Percentiles rank a stretch among this genome's conserved stretches.
These are phyloP conservation scores for Euptelea pleiosperma DNA, from an alignment of 164 flowering plant species.

Conservation along the genomic window DNA sequence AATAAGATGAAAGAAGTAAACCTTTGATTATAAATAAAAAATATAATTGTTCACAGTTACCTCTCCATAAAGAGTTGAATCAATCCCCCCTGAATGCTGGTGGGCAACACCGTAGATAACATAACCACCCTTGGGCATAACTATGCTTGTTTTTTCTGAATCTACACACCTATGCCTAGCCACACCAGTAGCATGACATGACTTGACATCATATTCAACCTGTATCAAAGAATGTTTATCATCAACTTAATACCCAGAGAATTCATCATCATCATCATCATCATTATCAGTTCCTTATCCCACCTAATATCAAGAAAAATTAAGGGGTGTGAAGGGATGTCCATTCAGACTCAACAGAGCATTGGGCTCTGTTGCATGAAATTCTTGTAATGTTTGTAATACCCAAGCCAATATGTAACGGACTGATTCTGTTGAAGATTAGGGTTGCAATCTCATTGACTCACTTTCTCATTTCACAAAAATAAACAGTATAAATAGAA, in stretches of 20 bases:
- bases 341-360: no score
- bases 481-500: neutral
- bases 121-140: constrained; percentile 57
- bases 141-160: constrained; percentile 30
- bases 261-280: no score
- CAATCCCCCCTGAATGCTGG: constrained; percentile 66
- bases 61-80: constrained; percentile 59
- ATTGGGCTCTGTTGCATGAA: no score
- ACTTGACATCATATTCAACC: constrained; percentile 55
- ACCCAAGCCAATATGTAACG: no score
- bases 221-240: constrained; percentile 15
- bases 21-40: neutral
- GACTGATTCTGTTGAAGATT: no score
- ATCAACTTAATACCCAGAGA: neutral
- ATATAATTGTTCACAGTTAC: constrained; percentile 32
- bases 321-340: neutral
- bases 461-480: no score
- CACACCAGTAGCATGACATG: constrained; percentile 23
- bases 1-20: neutral
- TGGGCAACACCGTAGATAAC: constrained; percentile 73
- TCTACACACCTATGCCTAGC: constrained; percentile 30
- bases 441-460: no score
- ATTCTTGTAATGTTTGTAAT: no score
- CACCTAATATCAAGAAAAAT: no score
- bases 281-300: no score